These are phyloP conservation scores for Letharia lupina DNA, from an alignment of 495 filamentous ascomycete species.

Conservation along the genomic window DNA sequence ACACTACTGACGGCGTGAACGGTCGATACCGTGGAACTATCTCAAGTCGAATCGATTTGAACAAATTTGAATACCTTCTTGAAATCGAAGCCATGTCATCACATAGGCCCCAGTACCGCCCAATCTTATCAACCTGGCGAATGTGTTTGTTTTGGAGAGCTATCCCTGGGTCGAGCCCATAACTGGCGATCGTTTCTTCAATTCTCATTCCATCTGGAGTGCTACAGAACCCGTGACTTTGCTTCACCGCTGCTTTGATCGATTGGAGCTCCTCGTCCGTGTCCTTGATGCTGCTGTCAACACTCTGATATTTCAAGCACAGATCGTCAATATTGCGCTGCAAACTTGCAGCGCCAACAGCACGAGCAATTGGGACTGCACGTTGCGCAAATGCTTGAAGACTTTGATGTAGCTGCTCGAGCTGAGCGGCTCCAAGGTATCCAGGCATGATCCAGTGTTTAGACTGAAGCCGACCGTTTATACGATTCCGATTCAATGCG, in stretches of 20 bases:
- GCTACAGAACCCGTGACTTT: slow-evolving; percentile 17
- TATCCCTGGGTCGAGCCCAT: neutral
- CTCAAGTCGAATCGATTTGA: neutral
- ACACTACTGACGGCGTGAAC: too few relatives aligned
- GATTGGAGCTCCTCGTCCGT: neutral
- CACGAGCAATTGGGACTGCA: too few relatives aligned
- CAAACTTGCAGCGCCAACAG: neutral
- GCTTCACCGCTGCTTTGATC: neutral
- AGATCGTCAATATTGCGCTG: neutral
- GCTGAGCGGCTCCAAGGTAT: neutral
- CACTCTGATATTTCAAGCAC: slow-evolving; percentile 1
- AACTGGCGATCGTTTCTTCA: neutral
- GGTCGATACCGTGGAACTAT: neutral
- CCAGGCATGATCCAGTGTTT: slow-evolving; percentile 10
- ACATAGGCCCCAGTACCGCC: slow-evolving; percentile 25
- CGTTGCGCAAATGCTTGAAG: neutral
- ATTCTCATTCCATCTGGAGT: neutral
- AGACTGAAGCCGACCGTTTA: slow-evolving; percentile 21
- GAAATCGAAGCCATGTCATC: slow-evolving; percentile 14
- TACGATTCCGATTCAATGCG: slow-evolving; percentile 12
- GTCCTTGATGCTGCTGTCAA: neutral
- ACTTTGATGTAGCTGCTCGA: slow-evolving; percentile 8
- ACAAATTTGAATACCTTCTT: slow-evolving; percentile 3
- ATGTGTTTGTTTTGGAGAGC: slow-evolving; percentile 8
- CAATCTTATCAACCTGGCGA: slow-evolving; percentile 21